Evolutionary conservation across 257 asterid species (phyloP).

Genomic region (Pogostemon cablin): DNA sequence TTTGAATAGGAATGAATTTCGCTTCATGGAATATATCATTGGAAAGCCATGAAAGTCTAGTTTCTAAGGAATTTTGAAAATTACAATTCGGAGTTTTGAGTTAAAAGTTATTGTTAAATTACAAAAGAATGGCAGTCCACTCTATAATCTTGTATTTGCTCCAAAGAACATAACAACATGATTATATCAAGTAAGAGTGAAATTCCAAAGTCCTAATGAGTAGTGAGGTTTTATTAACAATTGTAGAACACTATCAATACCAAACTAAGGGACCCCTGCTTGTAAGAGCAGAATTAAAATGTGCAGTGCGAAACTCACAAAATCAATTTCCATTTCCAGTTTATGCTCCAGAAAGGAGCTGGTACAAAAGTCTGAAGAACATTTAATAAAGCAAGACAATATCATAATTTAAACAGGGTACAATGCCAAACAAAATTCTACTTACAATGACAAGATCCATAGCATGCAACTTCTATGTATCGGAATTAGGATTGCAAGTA

Average conservation of each 20-base stretch:
- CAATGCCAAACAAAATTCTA: constrained; percentile 31
- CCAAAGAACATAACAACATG: too few species aligned
- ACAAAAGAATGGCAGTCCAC: too few species aligned
- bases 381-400: constrained; percentile 19
- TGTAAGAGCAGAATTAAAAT: constrained; percentile 32
- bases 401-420: constrained; percentile 28
- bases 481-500: constrained; percentile 70
- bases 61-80: too few species aligned
- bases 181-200: too few species aligned
- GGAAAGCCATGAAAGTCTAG: too few species aligned
- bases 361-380: constrained; percentile 8
- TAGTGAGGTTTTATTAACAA: constrained; percentile 83
- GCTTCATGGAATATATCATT: too few species aligned
- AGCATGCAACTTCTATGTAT: constrained; percentile 75
- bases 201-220: constrained; percentile 45
- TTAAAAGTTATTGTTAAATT: too few species aligned
- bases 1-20: too few species aligned
- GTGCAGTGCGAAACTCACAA: constrained; percentile 4
- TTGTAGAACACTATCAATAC: constrained; percentile 74
- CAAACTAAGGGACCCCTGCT: constrained; percentile 77
- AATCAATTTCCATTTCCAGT: constrained; percentile 15
- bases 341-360: not conserved
- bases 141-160: too few species aligned
- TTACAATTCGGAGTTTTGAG: too few species aligned
- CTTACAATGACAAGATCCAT: constrained; percentile 89